These are phyloP conservation scores for Agroathelia rolfsii DNA, from an alignment of 1,284 basidiomycete species.

Conservation along the genomic window DNA sequence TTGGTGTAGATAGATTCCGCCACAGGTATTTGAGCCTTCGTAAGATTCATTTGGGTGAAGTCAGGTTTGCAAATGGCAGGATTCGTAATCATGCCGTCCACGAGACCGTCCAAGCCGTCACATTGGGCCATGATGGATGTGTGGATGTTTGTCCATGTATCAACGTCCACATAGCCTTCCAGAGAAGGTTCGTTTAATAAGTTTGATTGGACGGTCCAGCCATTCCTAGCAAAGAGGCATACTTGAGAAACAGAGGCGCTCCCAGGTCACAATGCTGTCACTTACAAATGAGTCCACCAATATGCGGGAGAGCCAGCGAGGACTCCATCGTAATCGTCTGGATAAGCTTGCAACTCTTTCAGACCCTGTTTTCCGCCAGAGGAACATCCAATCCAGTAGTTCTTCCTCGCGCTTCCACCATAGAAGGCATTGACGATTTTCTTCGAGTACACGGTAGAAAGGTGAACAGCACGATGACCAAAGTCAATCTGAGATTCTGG, in stretches of 20 bases:
- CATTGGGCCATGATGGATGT: slow-evolving; percentile 22
- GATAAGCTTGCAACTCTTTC: slow-evolving; percentile 15
- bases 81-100: slow-evolving; percentile 23
- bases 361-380: slow-evolving; percentile 20
- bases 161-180: no score
- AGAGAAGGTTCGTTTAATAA: no score
- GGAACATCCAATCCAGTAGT: slow-evolving; percentile 22
- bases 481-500: slow-evolving; percentile 20
- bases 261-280: no score
- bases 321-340: slow-evolving; percentile 25
- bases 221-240: no score
- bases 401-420: slow-evolving; percentile 10
- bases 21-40: no score
- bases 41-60: no score
- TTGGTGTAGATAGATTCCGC: no score
- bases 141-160: slow-evolving; percentile 15
- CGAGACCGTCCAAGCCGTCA: slow-evolving; percentile 24
- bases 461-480: slow-evolving; percentile 19
- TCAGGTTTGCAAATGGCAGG: no score
- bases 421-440: slow-evolving; percentile 17
- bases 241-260: no score
- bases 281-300: no score
- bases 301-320: slow-evolving; percentile 23
- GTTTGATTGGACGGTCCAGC: no score
- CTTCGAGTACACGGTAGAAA: slow-evolving; percentile 16